Percentiles rank a stretch among this genome's conserved stretches.
Evolutionary conservation across 306 rosid species (phyloP).

Genomic region (Quercus bicolor): DNA sequence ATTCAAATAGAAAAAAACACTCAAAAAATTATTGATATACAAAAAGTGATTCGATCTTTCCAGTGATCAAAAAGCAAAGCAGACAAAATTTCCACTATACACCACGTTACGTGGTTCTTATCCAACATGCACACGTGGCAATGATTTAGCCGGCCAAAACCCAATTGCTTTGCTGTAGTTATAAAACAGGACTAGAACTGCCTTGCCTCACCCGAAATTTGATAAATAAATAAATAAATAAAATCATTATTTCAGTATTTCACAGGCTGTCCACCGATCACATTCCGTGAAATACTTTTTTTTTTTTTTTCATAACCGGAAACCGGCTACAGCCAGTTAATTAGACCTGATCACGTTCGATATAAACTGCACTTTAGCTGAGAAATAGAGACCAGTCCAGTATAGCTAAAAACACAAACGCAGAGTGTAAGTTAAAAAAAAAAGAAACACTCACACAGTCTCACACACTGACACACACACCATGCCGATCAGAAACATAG

Average conservation of each 20-base stretch:
- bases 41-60: conserved; percentile 26
- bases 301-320: conserved; percentile 30
- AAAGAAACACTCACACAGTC: too few relatives aligned
- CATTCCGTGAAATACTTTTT: not conserved
- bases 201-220: not conserved
- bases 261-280: conserved; percentile 45
- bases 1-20: too few relatives aligned
- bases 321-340: conserved; percentile 49
- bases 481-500: conserved; percentile 75
- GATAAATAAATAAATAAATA: not conserved
- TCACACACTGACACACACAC: not conserved
- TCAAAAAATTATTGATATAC: not conserved
- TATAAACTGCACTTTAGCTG: conserved; percentile 26
- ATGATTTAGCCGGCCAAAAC: not conserved
- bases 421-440: not conserved
- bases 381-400: not conserved
- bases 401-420: not conserved
- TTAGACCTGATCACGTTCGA: conserved; percentile 1
- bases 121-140: conserved; percentile 44
- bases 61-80: conserved; percentile 29
- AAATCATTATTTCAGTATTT: not conserved
- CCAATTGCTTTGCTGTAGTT: conserved; percentile 5
- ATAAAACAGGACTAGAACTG: not conserved
- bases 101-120: conserved; percentile 33
- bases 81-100: conserved; percentile 6